Conservation (phyloP, 2,329 filamentous ascomycete genomes). For the Myriosclerotinia duriaeana region DNA sequence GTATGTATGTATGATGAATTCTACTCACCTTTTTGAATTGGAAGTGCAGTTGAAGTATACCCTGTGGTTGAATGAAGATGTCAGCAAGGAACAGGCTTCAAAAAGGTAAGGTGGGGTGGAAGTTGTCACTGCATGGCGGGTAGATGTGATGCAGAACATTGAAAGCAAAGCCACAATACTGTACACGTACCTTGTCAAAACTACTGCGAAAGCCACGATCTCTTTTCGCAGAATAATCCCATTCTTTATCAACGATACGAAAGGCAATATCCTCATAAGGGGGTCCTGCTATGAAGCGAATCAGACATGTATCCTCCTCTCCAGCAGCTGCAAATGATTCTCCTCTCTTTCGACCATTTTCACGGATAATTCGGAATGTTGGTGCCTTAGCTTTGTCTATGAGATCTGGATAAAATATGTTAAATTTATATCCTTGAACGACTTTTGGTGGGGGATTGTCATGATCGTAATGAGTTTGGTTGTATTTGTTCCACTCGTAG, state of each 20-base stretch:
- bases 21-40: constrained; percentile 89
- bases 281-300: constrained; percentile 90
- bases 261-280: constrained; percentile 98
- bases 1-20: constrained; percentile 20
- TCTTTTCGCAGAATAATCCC: constrained; percentile 96
- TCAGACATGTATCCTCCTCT: constrained; percentile 94
- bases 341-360: constrained; percentile 83
- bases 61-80: constrained; percentile 51
- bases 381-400: constrained; percentile 93
- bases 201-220: constrained; percentile 94
- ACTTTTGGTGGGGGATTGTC: constrained; percentile 97
- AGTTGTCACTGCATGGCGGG: constrained; percentile 17
- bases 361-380: constrained; percentile 92
- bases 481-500: constrained; percentile 99
- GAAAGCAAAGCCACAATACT: constrained; percentile 7
- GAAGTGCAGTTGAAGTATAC: constrained; percentile 94
- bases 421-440: constrained; percentile 98
- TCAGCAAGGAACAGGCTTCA: constrained; percentile 36
- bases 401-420: constrained; percentile 97
- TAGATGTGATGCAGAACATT: constrained; percentile 4
- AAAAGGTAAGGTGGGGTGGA: not conserved
- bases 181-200: constrained; percentile 82
- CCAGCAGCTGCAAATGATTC: constrained; percentile 92
- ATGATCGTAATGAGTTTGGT: constrained; percentile 98
- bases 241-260: constrained; percentile 95